Evolutionary conservation across 164 flowering plant genomes (phyloP).

Genomic region (Tinospora cordifolia): DNA sequence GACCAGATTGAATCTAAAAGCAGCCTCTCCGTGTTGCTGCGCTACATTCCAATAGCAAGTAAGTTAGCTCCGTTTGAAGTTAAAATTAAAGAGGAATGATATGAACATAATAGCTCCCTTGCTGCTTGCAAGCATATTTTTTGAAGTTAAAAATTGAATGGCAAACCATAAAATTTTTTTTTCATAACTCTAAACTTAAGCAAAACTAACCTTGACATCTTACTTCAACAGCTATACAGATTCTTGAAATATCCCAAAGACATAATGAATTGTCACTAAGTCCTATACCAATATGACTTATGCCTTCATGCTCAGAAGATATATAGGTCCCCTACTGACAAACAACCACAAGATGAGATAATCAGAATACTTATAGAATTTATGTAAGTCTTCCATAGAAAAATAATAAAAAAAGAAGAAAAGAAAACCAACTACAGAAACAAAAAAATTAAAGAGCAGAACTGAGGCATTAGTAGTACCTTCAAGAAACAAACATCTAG

Average conservation of each 20-base stretch:
- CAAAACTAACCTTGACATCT: conserved; percentile 57
- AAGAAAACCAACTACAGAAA: not conserved
- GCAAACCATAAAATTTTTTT: too few relatives aligned
- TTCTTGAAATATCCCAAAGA: conserved; percentile 53
- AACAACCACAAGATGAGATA: conserved; percentile 13
- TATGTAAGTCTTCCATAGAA: not conserved
- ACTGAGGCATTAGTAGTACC: conserved; percentile 33
- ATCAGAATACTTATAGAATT: not conserved
- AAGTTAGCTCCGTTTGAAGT: not conserved
- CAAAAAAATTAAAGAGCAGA: not conserved
- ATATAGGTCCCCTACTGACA: conserved; percentile 26
- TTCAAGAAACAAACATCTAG: conserved; percentile 73
- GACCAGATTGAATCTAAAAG: too few relatives aligned
- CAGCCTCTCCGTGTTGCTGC: too few relatives aligned
- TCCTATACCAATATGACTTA: conserved; percentile 61
- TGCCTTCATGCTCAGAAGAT: conserved; percentile 18
- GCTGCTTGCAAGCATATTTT: too few relatives aligned
- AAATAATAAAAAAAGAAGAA: not conserved
- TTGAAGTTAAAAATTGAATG: not conserved
- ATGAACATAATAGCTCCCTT: not conserved
- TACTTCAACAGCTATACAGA: conserved; percentile 41
- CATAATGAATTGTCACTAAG: conserved; percentile 71
- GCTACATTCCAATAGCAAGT: not conserved
- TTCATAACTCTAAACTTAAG: not conserved
- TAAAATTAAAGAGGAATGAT: not conserved